Conservation (phyloP, 2,329 filamentous ascomycete genomes). For the Aspergillus sp. region DNA sequence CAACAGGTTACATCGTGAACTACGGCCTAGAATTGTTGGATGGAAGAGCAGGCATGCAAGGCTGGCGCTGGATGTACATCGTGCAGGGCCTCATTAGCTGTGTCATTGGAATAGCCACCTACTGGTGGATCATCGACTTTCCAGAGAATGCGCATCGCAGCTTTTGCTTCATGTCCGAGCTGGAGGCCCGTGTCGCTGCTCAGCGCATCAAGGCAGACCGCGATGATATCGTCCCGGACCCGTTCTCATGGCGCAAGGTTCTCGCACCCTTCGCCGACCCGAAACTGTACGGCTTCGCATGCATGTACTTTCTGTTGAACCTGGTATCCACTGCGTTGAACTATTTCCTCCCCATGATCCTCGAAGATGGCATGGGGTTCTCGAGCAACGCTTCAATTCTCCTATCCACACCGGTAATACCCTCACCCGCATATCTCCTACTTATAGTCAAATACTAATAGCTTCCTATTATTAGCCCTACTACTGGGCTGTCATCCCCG, state of each 20-base stretch:
- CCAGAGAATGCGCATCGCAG: slow-evolving; percentile 62
- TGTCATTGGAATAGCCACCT: slow-evolving; percentile 61
- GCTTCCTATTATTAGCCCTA: slow-evolving; percentile 52
- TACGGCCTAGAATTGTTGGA: slow-evolving; percentile 67
- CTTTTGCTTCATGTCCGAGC: slow-evolving; percentile 58
- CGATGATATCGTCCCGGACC: slow-evolving; percentile 59
- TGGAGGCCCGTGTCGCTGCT: slow-evolving; percentile 60
- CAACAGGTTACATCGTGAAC: slow-evolving; percentile 68
- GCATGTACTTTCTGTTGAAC: slow-evolving; percentile 68
- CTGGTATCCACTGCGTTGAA: slow-evolving; percentile 65
- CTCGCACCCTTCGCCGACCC: slow-evolving; percentile 59
- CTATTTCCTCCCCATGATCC: slow-evolving; percentile 66
- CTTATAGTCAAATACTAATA: neutral
- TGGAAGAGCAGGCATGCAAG: slow-evolving; percentile 57
- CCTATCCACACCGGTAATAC: slow-evolving; percentile 58
- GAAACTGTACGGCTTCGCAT: slow-evolving; percentile 67
- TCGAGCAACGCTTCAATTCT: slow-evolving; percentile 58
- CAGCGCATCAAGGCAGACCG: slow-evolving; percentile 63
- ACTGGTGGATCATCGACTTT: slow-evolving; percentile 72
- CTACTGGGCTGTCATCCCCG: slow-evolving; percentile 67
- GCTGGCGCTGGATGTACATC: slow-evolving; percentile 71
- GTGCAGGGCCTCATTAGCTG: slow-evolving; percentile 65
- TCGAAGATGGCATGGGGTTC: slow-evolving; percentile 60
- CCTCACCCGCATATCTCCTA: neutral
- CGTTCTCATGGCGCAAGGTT: slow-evolving; percentile 59